Evolutionary conservation across 805 yeast genomes (phyloP), one percentile per base, ranked within the genome.

Genomic region (Wickerhamomyces queroliae): DNA sequence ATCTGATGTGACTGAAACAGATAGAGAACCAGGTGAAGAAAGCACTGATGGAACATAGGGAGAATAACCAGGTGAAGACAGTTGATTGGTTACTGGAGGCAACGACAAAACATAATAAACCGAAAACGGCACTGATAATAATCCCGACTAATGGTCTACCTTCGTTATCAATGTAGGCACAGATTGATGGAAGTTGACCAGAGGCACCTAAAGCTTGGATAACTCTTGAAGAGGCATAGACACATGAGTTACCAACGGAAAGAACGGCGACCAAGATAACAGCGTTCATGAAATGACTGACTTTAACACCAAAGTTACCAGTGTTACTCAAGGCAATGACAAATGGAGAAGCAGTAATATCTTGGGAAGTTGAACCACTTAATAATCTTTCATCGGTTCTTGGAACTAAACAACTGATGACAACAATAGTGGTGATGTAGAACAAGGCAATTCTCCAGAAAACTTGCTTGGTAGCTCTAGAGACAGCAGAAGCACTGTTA

Each of bases 361-460:
- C 79, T 42, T 70, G 78, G 27, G 67, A 69, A 35, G 71, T 58
- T 24, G 71, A 61, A 43, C 76, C 77, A 24, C 62, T 62, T 38
- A 72, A 42, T 37, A 83, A 59, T 43, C 76, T 60, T 4, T 56
- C 50, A 45, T 77, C 74, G 43, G 62, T 68, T 56, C 72, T 81
- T 13, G 93, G 91, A 11, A 86, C 93, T 42, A 86, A 66, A 50
- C 83, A 76, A 32, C 89, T 83, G 50, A 69, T 74, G 48, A 72
- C 67, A 41, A 63, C 78, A 56, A 63, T 72, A 45, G 80, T 68
- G 10, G 71, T 63, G 57, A 86, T 68, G 64, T 86, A 86, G 56
- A 85, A 84, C 48, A 83, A 59, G 13, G 80, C 64, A 41, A 85
- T 80, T 63, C 93, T 72, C 90, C 91, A 84, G 63, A 86, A 83